Conservation (phyloP, 2,329 filamentous ascomycete species). For the Fusarium sororula region DNA sequence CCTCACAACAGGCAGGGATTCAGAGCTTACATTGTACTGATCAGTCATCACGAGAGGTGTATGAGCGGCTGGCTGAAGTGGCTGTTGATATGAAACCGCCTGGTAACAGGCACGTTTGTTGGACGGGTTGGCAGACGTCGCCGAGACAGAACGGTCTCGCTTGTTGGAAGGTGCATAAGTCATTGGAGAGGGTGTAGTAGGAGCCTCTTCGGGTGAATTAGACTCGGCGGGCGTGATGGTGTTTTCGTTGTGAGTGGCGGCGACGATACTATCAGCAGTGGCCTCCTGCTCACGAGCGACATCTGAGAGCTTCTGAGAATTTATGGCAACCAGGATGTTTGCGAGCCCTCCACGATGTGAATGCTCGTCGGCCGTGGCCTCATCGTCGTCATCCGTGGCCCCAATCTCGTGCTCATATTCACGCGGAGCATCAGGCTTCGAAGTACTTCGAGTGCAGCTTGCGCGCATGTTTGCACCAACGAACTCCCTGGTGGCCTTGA, state of each 20-base stretch:
- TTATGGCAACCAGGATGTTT: background rate
- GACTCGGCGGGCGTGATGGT: background rate
- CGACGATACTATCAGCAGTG: background rate
- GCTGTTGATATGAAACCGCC: background rate
- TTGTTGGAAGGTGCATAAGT: background rate
- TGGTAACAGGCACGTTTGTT: background rate
- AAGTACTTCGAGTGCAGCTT: background rate
- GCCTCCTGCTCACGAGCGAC: background rate
- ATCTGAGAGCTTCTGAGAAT: background rate
- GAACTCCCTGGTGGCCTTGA: background rate
- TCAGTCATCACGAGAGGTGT: background rate
- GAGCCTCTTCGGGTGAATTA: background rate
- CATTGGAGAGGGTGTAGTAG: background rate
- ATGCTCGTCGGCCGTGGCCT: background rate
- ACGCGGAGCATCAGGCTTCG: background rate
- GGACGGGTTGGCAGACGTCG: background rate
- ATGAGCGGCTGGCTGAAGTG: background rate
- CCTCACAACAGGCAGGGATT: rapidly evolving
- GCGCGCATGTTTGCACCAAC: background rate
- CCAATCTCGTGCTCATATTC: background rate
- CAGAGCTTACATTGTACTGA: background rate
- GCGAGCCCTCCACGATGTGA: background rate
- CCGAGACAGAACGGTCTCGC: background rate
- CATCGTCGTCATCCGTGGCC: background rate
- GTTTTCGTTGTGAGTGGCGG: background rate